Percentiles rank a stretch among this genome's conserved stretches.
These are phyloP conservation scores for Phytophthora fragariaefolia DNA, from an alignment of 352 stramenopile species.

Conservation along the genomic window DNA sequence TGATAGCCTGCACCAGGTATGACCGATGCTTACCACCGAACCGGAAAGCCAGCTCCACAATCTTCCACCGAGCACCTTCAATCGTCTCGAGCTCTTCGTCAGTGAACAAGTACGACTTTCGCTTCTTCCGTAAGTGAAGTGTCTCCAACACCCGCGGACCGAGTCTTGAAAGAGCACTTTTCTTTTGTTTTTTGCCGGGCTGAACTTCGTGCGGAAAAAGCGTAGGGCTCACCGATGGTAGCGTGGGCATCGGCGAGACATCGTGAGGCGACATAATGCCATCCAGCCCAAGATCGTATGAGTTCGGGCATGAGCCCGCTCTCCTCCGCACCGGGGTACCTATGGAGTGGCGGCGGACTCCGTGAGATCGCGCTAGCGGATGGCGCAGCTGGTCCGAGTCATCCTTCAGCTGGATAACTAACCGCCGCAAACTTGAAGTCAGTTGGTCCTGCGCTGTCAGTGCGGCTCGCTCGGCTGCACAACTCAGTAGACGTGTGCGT, in stretches of 20 bases:
- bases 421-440: constrained; percentile 72
- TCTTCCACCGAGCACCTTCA: constrained; percentile 86
- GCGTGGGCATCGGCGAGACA: constrained; percentile 16
- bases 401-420: constrained; percentile 79
- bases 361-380: constrained; percentile 32
- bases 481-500: constrained; percentile 31
- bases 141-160: constrained; percentile 65
- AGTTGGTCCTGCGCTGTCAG: constrained; percentile 65
- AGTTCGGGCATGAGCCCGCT: constrained; percentile 72
- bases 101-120: constrained; percentile 79
- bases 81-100: constrained; percentile 82
- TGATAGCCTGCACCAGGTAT: constrained; percentile 88
- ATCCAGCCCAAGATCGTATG: constrained; percentile 32
- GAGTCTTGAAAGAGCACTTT: constrained; percentile 63
- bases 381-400: constrained; percentile 55
- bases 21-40: constrained; percentile 86
- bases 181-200: constrained; percentile 48
- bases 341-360: constrained; percentile 24
- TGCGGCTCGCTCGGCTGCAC: constrained; percentile 39
- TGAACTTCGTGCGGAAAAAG: constrained; percentile 23
- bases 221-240: constrained; percentile 10
- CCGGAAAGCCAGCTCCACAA: constrained; percentile 85
- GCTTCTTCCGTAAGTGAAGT: constrained; percentile 70
- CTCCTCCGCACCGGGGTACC: constrained; percentile 39
- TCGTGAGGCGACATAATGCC: constrained; percentile 17